Evolutionary conservation across 1,284 basidiomycete genomes (phyloP).

Genomic region (Trichosporon coremiiforme): DNA sequence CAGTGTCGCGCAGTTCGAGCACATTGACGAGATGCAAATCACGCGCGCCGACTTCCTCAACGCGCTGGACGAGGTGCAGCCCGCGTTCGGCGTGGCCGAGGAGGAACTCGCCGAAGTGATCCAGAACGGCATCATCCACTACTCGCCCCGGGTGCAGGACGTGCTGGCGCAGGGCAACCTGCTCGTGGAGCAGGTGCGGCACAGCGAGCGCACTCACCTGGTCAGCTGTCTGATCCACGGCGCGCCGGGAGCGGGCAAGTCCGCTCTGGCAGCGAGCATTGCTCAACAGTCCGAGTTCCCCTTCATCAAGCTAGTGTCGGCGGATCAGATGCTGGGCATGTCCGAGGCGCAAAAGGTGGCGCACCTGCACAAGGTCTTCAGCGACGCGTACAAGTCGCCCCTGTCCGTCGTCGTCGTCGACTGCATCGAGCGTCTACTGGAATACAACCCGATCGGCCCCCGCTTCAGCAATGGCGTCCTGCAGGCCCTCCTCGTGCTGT

Average conservation of each 20-base stretch:
- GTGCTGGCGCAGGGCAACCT: slow-evolving; percentile 87
- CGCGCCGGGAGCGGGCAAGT: slow-evolving; percentile 89
- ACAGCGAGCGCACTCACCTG: slow-evolving; percentile 84
- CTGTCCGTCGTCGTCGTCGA: slow-evolving; percentile 97
- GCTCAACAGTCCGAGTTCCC: slow-evolving; percentile 91
- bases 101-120: slow-evolving; percentile 93
- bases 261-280: slow-evolving; percentile 91
- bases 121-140: slow-evolving; percentile 97
- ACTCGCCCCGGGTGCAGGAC: slow-evolving; percentile 79
- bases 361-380: slow-evolving; percentile 90
- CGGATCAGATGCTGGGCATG: slow-evolving; percentile 96
- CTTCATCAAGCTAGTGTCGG: slow-evolving; percentile 96
- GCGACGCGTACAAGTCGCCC: slow-evolving; percentile 96
- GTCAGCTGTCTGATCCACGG: slow-evolving; percentile 89
- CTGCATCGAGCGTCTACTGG: slow-evolving; percentile 83
- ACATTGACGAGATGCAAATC: slow-evolving; percentile 90
- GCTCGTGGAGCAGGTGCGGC: slow-evolving; percentile 92
- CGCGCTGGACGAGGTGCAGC: slow-evolving; percentile 92
- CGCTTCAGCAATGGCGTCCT: slow-evolving; percentile 94
- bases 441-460: slow-evolving; percentile 97
- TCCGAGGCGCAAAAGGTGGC: slow-evolving; percentile 87
- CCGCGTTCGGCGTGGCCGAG: slow-evolving; percentile 96
- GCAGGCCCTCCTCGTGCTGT: slow-evolving; percentile 86
- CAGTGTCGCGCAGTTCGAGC: slow-evolving; percentile 94
- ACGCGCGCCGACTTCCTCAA: slow-evolving; percentile 84